Evolutionary conservation across 164 flowering plant genomes (phyloP), one percentile per base, ranked within the genome.

Genomic region (Magnolia officinalis): DNA sequence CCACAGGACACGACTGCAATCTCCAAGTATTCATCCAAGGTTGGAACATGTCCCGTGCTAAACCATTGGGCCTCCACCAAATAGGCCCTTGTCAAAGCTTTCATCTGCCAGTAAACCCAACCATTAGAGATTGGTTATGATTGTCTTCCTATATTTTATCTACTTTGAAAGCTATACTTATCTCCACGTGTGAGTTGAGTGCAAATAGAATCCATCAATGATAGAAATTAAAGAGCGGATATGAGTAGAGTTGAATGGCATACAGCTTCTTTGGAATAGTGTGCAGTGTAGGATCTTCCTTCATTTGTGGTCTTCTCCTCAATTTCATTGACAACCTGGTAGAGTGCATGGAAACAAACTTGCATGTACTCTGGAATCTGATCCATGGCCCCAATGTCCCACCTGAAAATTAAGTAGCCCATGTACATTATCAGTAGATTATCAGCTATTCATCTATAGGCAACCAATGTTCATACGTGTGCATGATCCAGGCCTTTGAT

Each of bases 201-300:
- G 81, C 76, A 89, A 50, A 73, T 29, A 20, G 20, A 20, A 65
- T 65, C 5, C 45, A 50, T 11, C 23, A 37, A 37, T 37, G 45
- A 3, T 37, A 37, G 45, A 37, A 37, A 24, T 24, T 24, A 24
- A 5, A 37, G 45, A 37, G 45, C 45, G 4, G 45, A 37, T 4
- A 37, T 37, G 45, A 37, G 45, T 3, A 37, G 45, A 37, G 45
- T 37, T 37, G 45, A 6, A 37, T 37, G 45, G 0, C 50, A 13
- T 77, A 77, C 80, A 71, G 21, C 76, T 73, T 73, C 55, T 50
- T 21, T 73, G 6, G 73, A 31, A 66, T 72, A 73, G 23, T 6
- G 31, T 29, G 19, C 26, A 52, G 52, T 72, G 20, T 77, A 19
- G 19, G 10, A 8, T 14, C 76, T 65, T 4, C 55, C 49, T 11